phyloP scores from a whole-genome alignment of 2,329 filamentous ascomycete species.

The Trichothecium roseum region DNA sequence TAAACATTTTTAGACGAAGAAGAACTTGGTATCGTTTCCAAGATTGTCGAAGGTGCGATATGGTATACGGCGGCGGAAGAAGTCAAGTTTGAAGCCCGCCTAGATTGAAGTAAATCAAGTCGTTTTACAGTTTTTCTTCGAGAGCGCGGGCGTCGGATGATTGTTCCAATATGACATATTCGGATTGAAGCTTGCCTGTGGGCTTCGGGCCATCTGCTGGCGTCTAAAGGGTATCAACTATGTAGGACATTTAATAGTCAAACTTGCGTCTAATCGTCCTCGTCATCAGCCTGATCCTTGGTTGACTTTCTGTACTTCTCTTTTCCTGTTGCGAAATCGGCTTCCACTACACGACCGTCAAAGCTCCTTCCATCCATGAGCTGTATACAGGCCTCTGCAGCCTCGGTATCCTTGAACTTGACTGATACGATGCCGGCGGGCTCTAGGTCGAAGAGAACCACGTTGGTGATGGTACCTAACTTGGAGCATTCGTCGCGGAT shows the following conservation, averaged over 20 bases:
- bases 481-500: slow-evolving; percentile 84
- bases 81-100: neutral
- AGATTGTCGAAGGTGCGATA: slow-evolving; percentile 63
- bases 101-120: neutral
- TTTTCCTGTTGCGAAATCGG: slow-evolving; percentile 58
- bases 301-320: slow-evolving; percentile 66
- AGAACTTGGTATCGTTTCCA: slow-evolving; percentile 57
- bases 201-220: too few species aligned
- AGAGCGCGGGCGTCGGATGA: neutral
- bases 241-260: neutral
- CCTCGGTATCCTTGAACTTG: slow-evolving; percentile 61
- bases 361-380: slow-evolving; percentile 76
- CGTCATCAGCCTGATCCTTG: slow-evolving; percentile 38
- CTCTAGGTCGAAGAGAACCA: slow-evolving; percentile 83
- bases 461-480: slow-evolving; percentile 79
- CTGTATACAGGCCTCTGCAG: slow-evolving; percentile 62
- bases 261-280: slow-evolving; percentile 8
- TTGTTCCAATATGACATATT: neutral
- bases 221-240: neutral
- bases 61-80: slow-evolving; percentile 51
- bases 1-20: slow-evolving; percentile 42
- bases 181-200: too few species aligned
- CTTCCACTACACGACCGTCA: slow-evolving; percentile 59
- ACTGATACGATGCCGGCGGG: slow-evolving; percentile 76
- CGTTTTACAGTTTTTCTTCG: neutral